phyloP scores from a whole-genome alignment of 441 rosid genomes.

The Syzygium malaccense region DNA sequence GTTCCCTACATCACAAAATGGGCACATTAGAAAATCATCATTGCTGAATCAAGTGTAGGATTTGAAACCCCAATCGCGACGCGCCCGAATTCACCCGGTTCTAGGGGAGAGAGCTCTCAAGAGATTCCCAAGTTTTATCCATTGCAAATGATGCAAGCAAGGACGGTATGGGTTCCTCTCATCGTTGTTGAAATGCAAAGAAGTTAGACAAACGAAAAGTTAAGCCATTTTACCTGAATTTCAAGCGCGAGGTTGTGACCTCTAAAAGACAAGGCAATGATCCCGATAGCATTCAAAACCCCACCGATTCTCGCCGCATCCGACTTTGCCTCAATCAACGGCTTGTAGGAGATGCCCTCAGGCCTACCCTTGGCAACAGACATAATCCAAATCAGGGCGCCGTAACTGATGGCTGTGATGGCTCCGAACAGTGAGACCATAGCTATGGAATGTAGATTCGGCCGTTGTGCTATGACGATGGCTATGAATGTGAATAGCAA shows the following conservation, averaged over 20 bases:
- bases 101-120: not conserved
- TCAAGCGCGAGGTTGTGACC: slow-evolving; percentile 62
- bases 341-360: slow-evolving; percentile 5
- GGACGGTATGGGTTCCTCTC: not conserved
- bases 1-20: slow-evolving; percentile 29
- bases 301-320: slow-evolving; percentile 17
- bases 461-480: slow-evolving; percentile 27
- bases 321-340: slow-evolving; percentile 2
- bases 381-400: slow-evolving; percentile 26
- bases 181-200: not conserved
- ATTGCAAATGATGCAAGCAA: not conserved
- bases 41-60: not conserved
- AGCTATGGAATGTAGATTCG: slow-evolving; percentile 34
- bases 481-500: slow-evolving; percentile 35
- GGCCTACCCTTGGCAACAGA: slow-evolving; percentile 23
- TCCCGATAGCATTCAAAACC: slow-evolving; percentile 31
- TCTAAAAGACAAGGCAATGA: slow-evolving; percentile 33
- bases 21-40: not conserved
- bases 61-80: not conserved
- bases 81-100: not conserved
- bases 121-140: not conserved
- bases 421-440: slow-evolving; percentile 30
- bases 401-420: slow-evolving; percentile 20
- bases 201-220: not conserved
- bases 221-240: slow-evolving; percentile 29